phyloP scores from a whole-genome alignment of 2,329 filamentous ascomycete genomes.

The Penicillium digitatum region DNA sequence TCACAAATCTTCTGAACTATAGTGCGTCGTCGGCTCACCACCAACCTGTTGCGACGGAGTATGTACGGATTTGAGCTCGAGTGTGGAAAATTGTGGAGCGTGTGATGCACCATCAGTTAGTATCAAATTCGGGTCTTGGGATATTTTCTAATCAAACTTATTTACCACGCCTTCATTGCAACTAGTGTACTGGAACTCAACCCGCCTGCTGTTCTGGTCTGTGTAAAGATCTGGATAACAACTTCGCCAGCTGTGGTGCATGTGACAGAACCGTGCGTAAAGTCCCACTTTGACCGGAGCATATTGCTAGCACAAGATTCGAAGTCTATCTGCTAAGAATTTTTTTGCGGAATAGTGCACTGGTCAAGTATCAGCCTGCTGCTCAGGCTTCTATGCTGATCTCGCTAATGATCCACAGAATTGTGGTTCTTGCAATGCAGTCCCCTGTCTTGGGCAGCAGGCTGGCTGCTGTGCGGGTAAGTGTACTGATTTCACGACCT shows the following conservation, averaged over 20 bases:
- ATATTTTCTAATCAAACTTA: not conserved
- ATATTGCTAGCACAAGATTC: not conserved
- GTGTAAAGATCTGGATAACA: slow-evolving; percentile 13
- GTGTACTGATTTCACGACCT: slow-evolving; percentile 10
- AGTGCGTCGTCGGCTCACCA: not conserved
- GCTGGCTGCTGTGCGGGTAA: slow-evolving; percentile 12
- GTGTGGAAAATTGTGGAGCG: not conserved
- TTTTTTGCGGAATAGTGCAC: slow-evolving; percentile 1
- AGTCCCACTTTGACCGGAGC: not conserved
- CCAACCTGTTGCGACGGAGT: slow-evolving; percentile 1
- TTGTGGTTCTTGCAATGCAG: slow-evolving; percentile 8
- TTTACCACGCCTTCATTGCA: not conserved
- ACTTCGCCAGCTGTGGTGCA: slow-evolving; percentile 7
- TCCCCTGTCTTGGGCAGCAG: slow-evolving; percentile 5
- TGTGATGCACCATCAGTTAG: not conserved
- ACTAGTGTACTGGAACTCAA: slow-evolving; percentile 10
- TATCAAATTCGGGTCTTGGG: not conserved
- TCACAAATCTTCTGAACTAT: not conserved
- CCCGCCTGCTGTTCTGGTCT: slow-evolving; percentile 15
- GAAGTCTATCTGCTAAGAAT: not conserved
- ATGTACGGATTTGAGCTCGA: slow-evolving; percentile 1
- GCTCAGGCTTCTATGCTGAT: slow-evolving; percentile 10
- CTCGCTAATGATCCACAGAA: slow-evolving; percentile 3
- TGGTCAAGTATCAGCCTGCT: slow-evolving; percentile 11
- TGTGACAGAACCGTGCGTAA: not conserved